Base-by-base conservation (phyloP, 768 basidiomycete species). In the Serendipita sp. region DNA sequence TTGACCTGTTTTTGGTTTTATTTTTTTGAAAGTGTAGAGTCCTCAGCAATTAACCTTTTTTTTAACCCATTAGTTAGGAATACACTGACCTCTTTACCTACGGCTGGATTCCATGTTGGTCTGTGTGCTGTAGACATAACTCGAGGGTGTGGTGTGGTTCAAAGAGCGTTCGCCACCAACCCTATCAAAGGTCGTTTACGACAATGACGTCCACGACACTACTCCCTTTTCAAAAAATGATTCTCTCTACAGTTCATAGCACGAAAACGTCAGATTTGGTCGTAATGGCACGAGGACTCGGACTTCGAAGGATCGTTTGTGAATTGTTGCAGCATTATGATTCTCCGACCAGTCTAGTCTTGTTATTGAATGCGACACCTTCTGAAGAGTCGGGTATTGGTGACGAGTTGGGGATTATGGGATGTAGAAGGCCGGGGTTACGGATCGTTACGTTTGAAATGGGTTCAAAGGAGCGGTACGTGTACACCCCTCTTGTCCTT, bases 61-160 rank as follows among this genome's bases (percentile, higher is more conserved):
- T 60, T 10, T 60, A 23, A 8, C 23, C 23, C 23, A 23, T 36
- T 32, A 10, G 11, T 60, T 16, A 60, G 23, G 28, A 32, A 52
- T 32, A 16, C 52, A 32, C 56, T 4, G 10, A 60, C 56, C 75
- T 96, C 91, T 70, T 85, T 84, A 38, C 90, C 95, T 75, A 94
- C 90, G 0, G 94, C 93, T 1, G 95, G 95, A 69, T 94, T 90
- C 94, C 94, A 98, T 83, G 91, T 94, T 70, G 91, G 91, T 76
- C 91, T 84, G 74, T 93, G 91, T 2, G 89, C 89, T 78, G 89
- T 92, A 63, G 90, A 91, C 89, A 91, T 90, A 65, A 23, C 23
- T 41, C 38, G 38, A 7, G 7, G 38, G 5, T 5, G 38, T 41
- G 38, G 46, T 45, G 52, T 52, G n/a, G 54, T 30, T 30, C 35